Percentiles rank a stretch among this genome's conserved stretches.
These are phyloP conservation scores for Ettlia oleoabundans DNA, from an alignment of 139 green algal genomes.

Conservation along the genomic window DNA sequence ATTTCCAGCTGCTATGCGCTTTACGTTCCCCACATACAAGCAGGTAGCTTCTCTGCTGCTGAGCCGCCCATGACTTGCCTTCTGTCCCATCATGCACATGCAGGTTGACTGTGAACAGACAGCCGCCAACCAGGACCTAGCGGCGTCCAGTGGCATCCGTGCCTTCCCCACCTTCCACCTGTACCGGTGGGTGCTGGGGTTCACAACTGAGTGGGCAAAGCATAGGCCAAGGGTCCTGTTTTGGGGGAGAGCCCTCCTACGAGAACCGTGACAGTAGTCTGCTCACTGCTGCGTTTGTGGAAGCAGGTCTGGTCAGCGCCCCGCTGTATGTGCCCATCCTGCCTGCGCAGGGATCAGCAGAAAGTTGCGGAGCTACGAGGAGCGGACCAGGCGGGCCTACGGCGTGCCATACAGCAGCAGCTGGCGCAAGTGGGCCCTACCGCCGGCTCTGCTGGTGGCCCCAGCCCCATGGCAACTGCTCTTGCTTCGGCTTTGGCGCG, in stretches of 20 bases:
- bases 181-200: constrained; percentile 5
- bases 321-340: background rate
- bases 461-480: background rate
- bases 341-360: background rate
- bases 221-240: background rate
- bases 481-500: constrained; percentile 18
- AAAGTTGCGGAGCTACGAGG: constrained; percentile 31
- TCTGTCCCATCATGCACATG: too few species aligned
- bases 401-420: constrained; percentile 9
- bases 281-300: background rate
- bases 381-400: constrained; percentile 29
- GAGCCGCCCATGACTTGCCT: too few species aligned
- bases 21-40: too few species aligned
- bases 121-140: constrained; percentile 39
- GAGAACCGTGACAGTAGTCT: background rate
- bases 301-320: too few species aligned
- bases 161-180: constrained; percentile 55
- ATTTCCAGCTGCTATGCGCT: too few species aligned
- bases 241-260: background rate
- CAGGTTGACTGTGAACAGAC: constrained; percentile 50
- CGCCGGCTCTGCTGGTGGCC: background rate
- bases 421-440: constrained; percentile 5
- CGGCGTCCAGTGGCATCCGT: background rate
- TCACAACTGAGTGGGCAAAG: background rate
- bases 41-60: too few species aligned